A percentile compares a stretch with the other conserved stretches of the same genome.
These are phyloP conservation scores for Manihot esculenta DNA, from an alignment of 441 rosid genomes.

Conservation along the genomic window DNA sequence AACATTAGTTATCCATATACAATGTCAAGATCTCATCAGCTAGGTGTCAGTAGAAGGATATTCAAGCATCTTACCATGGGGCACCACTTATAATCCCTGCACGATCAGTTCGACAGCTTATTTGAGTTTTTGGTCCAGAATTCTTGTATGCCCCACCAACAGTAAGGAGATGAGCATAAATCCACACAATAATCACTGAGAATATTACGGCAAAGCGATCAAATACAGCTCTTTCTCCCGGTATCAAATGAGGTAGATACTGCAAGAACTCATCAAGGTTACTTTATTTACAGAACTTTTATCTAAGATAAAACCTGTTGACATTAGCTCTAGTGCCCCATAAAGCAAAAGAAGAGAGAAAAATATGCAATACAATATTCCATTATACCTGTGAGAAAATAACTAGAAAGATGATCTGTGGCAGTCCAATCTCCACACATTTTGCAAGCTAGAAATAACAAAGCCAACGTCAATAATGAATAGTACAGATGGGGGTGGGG, in stretches of 20 bases:
- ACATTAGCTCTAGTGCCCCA: slow-evolving; percentile 3
- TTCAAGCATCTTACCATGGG: slow-evolving; percentile 59
- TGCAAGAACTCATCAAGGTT: slow-evolving; percentile 43
- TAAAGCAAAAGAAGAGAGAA: slow-evolving; percentile 5
- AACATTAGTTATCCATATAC: neutral
- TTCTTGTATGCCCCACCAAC: slow-evolving; percentile 83
- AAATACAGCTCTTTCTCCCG: slow-evolving; percentile 50
- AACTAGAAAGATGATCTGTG: slow-evolving; percentile 67
- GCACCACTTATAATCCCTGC: slow-evolving; percentile 81
- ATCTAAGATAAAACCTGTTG: slow-evolving; percentile 2
- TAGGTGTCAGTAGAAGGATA: slow-evolving; percentile 6
- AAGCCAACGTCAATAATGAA: slow-evolving; percentile 23
- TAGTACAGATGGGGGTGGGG: no score
- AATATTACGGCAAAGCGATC: slow-evolving; percentile 84
- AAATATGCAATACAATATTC: neutral
- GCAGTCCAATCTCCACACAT: slow-evolving; percentile 96
- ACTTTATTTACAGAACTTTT: slow-evolving; percentile 2
- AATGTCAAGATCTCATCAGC: neutral
- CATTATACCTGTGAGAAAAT: slow-evolving; percentile 74
- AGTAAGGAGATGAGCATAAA: slow-evolving; percentile 92
- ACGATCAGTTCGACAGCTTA: slow-evolving; percentile 87
- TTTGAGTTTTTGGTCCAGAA: slow-evolving; percentile 60
- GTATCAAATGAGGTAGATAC: slow-evolving; percentile 75
- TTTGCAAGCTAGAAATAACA: slow-evolving; percentile 70
- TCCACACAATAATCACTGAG: slow-evolving; percentile 81